phyloP scores from a whole-genome alignment of 139 green algal genomes.

The Chlorella sp. region DNA sequence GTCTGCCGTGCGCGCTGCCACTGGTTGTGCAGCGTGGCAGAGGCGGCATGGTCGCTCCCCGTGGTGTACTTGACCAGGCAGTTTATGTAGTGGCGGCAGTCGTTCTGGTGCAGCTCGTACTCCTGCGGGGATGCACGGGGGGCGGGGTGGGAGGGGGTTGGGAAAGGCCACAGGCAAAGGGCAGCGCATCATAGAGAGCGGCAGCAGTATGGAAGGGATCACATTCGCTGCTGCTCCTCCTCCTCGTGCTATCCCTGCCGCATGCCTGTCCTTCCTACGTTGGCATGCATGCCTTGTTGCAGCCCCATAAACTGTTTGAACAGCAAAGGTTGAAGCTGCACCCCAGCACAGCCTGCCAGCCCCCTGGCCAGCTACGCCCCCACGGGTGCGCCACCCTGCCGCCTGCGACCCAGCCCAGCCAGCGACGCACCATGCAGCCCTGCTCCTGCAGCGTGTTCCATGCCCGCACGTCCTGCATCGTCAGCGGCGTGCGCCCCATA shows the following conservation, averaged over 20 bases:
- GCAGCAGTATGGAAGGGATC: background rate
- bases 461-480: conserved; percentile 58
- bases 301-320: too few relatives aligned
- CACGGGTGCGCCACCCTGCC: too few relatives aligned
- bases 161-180: too few relatives aligned
- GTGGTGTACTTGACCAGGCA: conserved; percentile 69
- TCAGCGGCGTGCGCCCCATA: conserved; percentile 62
- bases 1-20: background rate
- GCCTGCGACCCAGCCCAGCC: background rate
- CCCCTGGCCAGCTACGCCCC: background rate
- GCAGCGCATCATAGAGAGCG: background rate
- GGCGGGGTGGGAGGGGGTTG: background rate
- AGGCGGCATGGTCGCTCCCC: conserved; percentile 50
- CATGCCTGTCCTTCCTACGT: background rate
- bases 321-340: too few relatives aligned
- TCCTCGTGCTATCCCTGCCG: too few relatives aligned
- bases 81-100: conserved; percentile 79
- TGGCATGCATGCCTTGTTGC: too few relatives aligned
- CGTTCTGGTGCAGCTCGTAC: conserved; percentile 69
- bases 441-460: conserved; percentile 60
- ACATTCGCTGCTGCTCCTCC: background rate
- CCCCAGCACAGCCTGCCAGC: too few relatives aligned
- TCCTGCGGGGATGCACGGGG: background rate
- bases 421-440: conserved; percentile 19
- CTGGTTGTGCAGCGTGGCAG: conserved; percentile 9